A percentile compares a stretch with the other conserved stretches of the same genome.
Conservation (phyloP, 2,329 filamentous ascomycete genomes). For the Paradendryphiella salina region DNA sequence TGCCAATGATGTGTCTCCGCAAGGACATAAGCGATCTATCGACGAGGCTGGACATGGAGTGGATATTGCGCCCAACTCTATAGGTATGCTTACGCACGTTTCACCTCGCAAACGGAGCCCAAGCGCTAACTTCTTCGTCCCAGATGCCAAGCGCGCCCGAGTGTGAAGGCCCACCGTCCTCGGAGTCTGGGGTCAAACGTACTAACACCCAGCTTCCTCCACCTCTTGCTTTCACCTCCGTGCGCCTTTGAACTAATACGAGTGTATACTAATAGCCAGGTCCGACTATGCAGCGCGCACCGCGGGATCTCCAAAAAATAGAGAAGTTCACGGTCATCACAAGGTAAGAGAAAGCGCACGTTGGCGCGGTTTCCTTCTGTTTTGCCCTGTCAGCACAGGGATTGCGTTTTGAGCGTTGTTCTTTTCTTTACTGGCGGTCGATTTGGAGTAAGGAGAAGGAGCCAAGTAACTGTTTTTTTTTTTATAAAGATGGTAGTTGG, state of each 20-base stretch:
- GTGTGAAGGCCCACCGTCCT: slow-evolving; percentile 34
- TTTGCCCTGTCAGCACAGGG: slow-evolving; percentile 1
- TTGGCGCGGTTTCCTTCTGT: slow-evolving; percentile 8
- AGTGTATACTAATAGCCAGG: slow-evolving; percentile 13
- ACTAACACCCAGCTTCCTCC: slow-evolving; percentile 28
- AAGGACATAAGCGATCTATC: slow-evolving; percentile 41
- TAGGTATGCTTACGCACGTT: slow-evolving; percentile 27
- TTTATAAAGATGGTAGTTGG: background rate
- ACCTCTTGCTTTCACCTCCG: background rate
- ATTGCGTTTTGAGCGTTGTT: slow-evolving; percentile 1
- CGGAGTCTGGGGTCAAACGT: slow-evolving; percentile 12
- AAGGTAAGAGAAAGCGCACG: slow-evolving; percentile 12
- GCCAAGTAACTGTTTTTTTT: background rate
- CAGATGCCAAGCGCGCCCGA: slow-evolving; percentile 41
- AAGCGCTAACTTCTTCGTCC: slow-evolving; percentile 15
- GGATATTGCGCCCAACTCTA: slow-evolving; percentile 31
- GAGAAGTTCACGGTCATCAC: background rate
- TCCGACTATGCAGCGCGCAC: slow-evolving; percentile 1
- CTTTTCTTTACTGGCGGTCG: background rate
- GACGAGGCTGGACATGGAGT: slow-evolving; percentile 38
- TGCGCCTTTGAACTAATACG: slow-evolving; percentile 7
- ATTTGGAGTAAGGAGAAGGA: background rate
- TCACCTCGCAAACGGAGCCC: slow-evolving; percentile 1
- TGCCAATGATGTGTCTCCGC: slow-evolving; percentile 29
- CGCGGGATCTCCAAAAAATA: background rate